These are phyloP conservation scores for Heracleum sosnowskyi DNA, from an alignment of 129 eudicot species.

Conservation along the genomic window DNA sequence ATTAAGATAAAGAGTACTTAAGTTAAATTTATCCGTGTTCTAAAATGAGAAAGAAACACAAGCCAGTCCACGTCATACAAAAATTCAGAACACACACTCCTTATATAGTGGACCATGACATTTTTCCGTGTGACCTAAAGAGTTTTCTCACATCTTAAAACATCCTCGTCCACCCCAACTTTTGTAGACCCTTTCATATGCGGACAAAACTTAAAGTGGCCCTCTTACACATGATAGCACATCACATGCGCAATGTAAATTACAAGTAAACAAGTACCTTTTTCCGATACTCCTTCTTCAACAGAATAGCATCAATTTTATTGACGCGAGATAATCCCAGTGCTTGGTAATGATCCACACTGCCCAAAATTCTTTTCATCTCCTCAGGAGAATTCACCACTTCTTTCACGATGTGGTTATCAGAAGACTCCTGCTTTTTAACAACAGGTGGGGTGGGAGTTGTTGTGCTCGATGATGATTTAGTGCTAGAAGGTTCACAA, in stretches of 20 bases:
- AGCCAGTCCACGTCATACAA: neutral
- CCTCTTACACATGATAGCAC: neutral
- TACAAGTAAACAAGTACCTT: constrained; percentile 35
- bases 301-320: constrained; percentile 47
- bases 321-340: constrained; percentile 58
- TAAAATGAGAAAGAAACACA: neutral
- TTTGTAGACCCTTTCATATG: neutral
- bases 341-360: constrained; percentile 79
- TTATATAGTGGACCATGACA: neutral
- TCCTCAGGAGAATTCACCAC: constrained; percentile 51
- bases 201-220: neutral
- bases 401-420: constrained; percentile 54
- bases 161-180: neutral
- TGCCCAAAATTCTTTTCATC: constrained; percentile 67
- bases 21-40: neutral
- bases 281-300: constrained; percentile 91
- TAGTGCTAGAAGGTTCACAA: constrained; percentile 32
- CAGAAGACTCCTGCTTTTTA: constrained; percentile 42
- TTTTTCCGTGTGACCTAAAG: neutral
- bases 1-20: neutral
- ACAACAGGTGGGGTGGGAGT: constrained; percentile 31
- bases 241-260: neutral
- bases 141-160: neutral
- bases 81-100: neutral
- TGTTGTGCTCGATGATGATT: constrained; percentile 32